Percentiles rank a stretch among this genome's conserved stretches.
phyloP scores from a whole-genome alignment of 495 filamentous ascomycete species.

The Trichoderma reesei region DNA sequence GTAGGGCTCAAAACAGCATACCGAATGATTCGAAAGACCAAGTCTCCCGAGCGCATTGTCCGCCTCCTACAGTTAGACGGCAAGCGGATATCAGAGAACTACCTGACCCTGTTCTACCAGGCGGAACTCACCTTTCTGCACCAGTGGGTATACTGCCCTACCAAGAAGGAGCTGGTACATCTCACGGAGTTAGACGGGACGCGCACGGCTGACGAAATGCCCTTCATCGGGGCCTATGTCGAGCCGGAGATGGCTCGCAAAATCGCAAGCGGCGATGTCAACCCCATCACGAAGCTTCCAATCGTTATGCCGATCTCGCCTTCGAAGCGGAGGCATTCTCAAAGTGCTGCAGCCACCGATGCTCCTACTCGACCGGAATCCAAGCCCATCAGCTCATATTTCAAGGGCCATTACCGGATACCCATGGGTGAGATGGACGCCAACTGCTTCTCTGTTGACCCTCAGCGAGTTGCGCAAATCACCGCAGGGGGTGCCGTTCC shows the following conservation, averaged over 20 bases:
- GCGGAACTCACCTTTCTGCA: conserved; percentile 90
- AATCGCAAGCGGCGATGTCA: conserved; percentile 74
- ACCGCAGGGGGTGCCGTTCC: conserved; percentile 25
- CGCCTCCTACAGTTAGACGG: conserved; percentile 79
- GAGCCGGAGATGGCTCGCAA: conserved; percentile 58
- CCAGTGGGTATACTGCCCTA: conserved; percentile 86
- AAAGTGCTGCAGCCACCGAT: conserved; percentile 17
- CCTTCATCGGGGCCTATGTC: conserved; percentile 68
- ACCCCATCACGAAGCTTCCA: conserved; percentile 76
- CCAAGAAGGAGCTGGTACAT: conserved; percentile 57
- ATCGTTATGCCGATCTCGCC: conserved; percentile 38
- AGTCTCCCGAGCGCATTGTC: conserved; percentile 72
- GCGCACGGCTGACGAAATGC: conserved; percentile 53
- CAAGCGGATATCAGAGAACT: conserved; percentile 67
- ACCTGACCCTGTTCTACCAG: conserved; percentile 65
- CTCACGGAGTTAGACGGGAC: conserved; percentile 53
- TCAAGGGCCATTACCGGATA: conserved; percentile 57
- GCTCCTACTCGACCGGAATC: conserved; percentile 37
- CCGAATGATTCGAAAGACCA: conserved; percentile 79
- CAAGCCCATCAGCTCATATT: conserved; percentile 70
- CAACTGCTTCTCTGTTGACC: conserved; percentile 55
- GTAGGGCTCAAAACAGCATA: conserved; percentile 93
- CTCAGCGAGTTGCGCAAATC: conserved; percentile 18
- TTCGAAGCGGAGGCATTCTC: conserved; percentile 33
- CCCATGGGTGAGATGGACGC: conserved; percentile 81